Conservation (phyloP, 805 yeast genomes). For the Saccharomyces eubayanus region DNA sequence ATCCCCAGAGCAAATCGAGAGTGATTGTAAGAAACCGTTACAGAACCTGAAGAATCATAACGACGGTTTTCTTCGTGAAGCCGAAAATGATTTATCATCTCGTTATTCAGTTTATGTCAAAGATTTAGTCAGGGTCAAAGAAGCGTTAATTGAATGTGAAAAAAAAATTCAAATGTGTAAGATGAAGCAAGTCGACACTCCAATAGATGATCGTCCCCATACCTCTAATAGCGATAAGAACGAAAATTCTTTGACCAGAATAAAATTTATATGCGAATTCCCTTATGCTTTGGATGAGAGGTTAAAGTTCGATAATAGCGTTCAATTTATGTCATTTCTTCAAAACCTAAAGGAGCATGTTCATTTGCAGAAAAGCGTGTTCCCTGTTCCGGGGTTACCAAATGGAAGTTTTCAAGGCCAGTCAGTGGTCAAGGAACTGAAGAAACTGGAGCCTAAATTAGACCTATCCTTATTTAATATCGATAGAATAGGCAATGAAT, state of each 20-base stretch:
- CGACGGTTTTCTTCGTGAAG: constrained; percentile 4
- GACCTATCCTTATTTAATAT: constrained; percentile 25
- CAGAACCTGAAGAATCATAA: constrained; percentile 3
- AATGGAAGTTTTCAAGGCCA: constrained; percentile 24
- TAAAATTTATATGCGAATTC: not conserved
- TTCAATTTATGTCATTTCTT: constrained; percentile 13
- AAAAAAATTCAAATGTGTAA: not conserved
- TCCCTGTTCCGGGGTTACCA: constrained; percentile 20
- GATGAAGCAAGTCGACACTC: not conserved
- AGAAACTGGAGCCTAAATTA: constrained; percentile 12
- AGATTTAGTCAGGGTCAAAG: constrained; percentile 8
- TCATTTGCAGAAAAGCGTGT: constrained; percentile 19
- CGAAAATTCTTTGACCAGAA: not conserved
- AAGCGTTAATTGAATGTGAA: constrained; percentile 4
- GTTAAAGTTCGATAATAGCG: constrained; percentile 7
- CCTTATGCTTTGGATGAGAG: constrained; percentile 13
- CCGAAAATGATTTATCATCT: constrained; percentile 5
- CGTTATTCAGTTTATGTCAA: constrained; percentile 7
- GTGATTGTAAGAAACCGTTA: constrained; percentile 7
- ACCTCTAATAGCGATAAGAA: not conserved
- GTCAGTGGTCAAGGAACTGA: constrained; percentile 20
- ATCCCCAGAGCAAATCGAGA: constrained; percentile 1
- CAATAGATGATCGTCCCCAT: not conserved
- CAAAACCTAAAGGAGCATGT: constrained; percentile 10
- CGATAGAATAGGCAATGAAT: constrained; percentile 30